A percentile compares a stretch with the other conserved stretches of the same genome.
Conservation (phyloP, 305 asterid species). For the Plantago coronopus region DNA sequence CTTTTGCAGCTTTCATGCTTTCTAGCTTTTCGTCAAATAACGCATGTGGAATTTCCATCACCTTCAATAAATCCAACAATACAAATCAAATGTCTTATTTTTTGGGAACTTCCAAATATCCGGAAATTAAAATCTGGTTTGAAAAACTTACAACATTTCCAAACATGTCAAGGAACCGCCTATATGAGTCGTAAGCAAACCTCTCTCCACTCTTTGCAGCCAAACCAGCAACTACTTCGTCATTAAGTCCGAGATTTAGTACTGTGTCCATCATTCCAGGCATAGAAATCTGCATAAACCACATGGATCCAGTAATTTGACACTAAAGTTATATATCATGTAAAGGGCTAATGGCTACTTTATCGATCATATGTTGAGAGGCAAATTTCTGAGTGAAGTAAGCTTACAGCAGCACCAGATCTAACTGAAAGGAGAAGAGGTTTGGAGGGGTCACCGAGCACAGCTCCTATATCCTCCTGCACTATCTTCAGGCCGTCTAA, state of each 20-base stretch:
- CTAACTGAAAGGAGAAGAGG: conserved; percentile 92
- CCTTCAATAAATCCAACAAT: conserved; percentile 38
- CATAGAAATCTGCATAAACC: conserved; percentile 69
- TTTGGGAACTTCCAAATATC: background rate
- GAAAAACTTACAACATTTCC: conserved; percentile 70
- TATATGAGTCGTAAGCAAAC: conserved; percentile 84
- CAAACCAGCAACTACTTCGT: conserved; percentile 79
- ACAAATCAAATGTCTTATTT: background rate
- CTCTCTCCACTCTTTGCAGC: conserved; percentile 92
- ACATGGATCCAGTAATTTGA: conserved; percentile 5
- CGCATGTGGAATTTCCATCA: conserved; percentile 82
- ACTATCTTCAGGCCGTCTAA: conserved; percentile 58
- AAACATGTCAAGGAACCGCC: conserved; percentile 95
- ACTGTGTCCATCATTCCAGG: conserved; percentile 99
- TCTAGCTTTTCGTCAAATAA: conserved; percentile 80
- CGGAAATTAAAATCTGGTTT: too few relatives aligned
- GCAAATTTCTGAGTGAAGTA: background rate
- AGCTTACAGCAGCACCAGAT: conserved; percentile 89
- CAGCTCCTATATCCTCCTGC: conserved; percentile 81
- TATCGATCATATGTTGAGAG: background rate
- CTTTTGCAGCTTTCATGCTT: conserved; percentile 51
- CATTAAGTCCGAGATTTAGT: conserved; percentile 88
- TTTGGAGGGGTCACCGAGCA: conserved; percentile 72
- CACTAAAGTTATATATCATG: background rate
- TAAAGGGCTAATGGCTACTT: too few relatives aligned